phyloP scores from a whole-genome alignment of 1,139 yeast species.

The Hyphopichia wangnamkhiaoensis region DNA sequence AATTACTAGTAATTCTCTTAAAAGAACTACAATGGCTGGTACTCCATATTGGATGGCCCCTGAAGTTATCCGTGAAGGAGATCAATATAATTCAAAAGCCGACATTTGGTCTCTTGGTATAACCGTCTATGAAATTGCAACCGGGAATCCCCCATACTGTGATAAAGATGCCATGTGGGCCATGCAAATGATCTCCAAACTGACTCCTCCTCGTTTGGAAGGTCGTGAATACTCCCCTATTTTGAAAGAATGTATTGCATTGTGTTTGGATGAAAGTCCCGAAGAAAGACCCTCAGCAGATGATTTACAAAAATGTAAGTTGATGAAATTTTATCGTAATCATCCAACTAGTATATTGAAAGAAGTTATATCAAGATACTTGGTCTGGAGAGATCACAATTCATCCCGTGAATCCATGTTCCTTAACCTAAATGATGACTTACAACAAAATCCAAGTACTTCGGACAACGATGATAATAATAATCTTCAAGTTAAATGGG shows the following conservation, averaged over 20 bases:
- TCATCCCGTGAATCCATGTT: slow-evolving; percentile 52
- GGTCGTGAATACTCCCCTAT: slow-evolving; percentile 78
- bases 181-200: slow-evolving; percentile 88
- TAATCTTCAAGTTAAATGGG: slow-evolving; percentile 78
- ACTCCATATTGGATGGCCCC: slow-evolving; percentile 99
- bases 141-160: slow-evolving; percentile 97
- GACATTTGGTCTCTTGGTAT: slow-evolving; percentile 96
- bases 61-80: slow-evolving; percentile 94
- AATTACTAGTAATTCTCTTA: slow-evolving; percentile 70
- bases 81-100: slow-evolving; percentile 78
- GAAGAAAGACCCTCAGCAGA: slow-evolving; percentile 87
- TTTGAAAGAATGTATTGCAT: slow-evolving; percentile 85
- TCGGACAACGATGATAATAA: slow-evolving; percentile 22
- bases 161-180: slow-evolving; percentile 96
- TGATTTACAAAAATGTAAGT: slow-evolving; percentile 72
- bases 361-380: slow-evolving; percentile 79
- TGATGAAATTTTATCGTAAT: slow-evolving; percentile 62
- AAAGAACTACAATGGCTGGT: slow-evolving; percentile 95
- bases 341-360: slow-evolving; percentile 62
- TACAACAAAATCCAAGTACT: slow-evolving; percentile 15
- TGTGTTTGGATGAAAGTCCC: slow-evolving; percentile 92
- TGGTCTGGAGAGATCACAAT: slow-evolving; percentile 71
- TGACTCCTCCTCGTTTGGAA: slow-evolving; percentile 91
- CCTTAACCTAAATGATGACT: slow-evolving; percentile 36
- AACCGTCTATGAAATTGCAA: slow-evolving; percentile 89